Evolutionary conservation across 2,329 filamentous ascomycete genomes (phyloP).

Genomic region (Elsinoe necatrix): DNA sequence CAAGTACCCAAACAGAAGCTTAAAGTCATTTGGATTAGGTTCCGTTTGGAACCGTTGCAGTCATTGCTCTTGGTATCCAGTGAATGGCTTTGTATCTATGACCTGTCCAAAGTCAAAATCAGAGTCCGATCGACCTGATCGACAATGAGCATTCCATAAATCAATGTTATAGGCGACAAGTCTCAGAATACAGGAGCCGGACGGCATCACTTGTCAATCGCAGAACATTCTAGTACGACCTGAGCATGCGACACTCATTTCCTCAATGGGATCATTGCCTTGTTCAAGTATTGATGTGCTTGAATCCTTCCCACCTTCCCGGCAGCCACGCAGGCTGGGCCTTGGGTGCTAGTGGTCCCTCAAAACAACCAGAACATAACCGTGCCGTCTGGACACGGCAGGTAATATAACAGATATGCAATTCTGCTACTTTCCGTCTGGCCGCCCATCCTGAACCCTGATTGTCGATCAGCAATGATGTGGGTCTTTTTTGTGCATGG

Average conservation of each 20-base stretch:
- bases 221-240: neutral
- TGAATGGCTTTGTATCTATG: neutral
- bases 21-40: neutral
- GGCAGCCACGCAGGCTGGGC: neutral
- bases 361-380: neutral
- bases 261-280: neutral
- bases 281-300: neutral
- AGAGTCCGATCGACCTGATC: neutral
- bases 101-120: neutral
- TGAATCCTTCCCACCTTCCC: neutral
- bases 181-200: neutral
- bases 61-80: neutral
- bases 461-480: neutral
- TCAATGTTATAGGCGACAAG: neutral
- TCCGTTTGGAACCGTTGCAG: neutral
- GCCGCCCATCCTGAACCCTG: neutral
- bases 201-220: neutral
- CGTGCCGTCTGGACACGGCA: neutral
- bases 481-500: no score
- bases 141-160: neutral
- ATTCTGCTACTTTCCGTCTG: constrained; percentile 21
- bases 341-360: neutral
- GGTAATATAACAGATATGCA: neutral
- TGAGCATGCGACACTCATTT: neutral
- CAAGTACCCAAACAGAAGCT: neutral